phyloP scores from a whole-genome alignment of 2,329 filamentous ascomycete species.

The Dactylellina sp. region DNA sequence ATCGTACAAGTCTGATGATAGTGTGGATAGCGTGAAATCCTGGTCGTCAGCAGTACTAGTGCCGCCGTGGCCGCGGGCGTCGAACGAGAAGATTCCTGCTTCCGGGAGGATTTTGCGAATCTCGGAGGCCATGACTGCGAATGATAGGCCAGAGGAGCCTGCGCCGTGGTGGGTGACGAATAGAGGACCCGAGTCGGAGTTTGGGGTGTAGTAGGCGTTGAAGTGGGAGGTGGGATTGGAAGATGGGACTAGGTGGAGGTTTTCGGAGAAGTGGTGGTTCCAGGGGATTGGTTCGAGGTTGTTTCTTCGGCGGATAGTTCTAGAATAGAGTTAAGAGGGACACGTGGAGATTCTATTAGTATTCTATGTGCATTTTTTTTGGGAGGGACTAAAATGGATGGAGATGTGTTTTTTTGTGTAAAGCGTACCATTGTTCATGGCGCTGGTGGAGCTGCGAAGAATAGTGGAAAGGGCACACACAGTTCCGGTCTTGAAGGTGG shows the following conservation, averaged over 20 bases:
- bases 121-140: conserved; percentile 82
- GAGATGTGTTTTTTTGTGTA: neutral
- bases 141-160: conserved; percentile 91
- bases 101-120: conserved; percentile 80
- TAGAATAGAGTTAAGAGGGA: conserved; percentile 41
- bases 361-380: too few relatives aligned
- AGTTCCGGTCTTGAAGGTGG: conserved; percentile 77
- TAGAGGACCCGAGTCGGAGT: conserved; percentile 78
- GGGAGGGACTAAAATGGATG: too few relatives aligned
- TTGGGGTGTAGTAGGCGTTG: conserved; percentile 89
- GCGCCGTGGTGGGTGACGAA: conserved; percentile 96
- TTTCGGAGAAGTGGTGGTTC: conserved; percentile 90
- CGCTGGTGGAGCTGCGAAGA: conserved; percentile 36
- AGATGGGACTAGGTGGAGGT: conserved; percentile 76
- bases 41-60: conserved; percentile 61
- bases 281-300: conserved; percentile 78
- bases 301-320: conserved; percentile 64
- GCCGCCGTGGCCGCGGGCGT: conserved; percentile 85
- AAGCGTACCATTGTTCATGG: conserved; percentile 55
- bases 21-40: conserved; percentile 78
- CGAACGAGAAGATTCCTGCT: conserved; percentile 84
- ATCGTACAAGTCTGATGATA: conserved; percentile 76
- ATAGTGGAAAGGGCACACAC: conserved; percentile 65
- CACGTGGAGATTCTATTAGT: conserved; percentile 61
- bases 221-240: conserved; percentile 67